These are phyloP conservation scores for Epichloe typhina DNA, from an alignment of 2,329 filamentous ascomycete species.

Conservation along the genomic window DNA sequence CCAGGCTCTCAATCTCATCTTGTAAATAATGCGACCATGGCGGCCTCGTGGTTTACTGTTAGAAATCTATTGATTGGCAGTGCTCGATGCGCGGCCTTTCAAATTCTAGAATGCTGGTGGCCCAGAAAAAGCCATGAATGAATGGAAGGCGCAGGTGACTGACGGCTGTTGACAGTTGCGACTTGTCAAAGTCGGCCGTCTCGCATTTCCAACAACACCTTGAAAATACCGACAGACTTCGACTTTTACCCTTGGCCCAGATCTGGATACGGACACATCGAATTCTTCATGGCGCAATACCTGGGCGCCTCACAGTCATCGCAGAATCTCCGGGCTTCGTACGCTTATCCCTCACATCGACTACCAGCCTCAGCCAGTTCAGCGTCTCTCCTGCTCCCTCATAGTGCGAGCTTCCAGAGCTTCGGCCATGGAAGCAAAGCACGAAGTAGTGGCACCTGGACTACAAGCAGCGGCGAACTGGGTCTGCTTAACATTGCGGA, in stretches of 20 bases:
- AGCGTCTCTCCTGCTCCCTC: constrained; percentile 14
- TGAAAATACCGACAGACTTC: neutral
- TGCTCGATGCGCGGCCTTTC: neutral
- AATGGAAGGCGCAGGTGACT: neutral
- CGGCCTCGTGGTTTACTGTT: neutral
- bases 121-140: too few species aligned
- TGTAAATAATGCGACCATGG: neutral
- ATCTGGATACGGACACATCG: neutral
- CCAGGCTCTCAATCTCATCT: neutral
- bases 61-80: neutral
- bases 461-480: constrained; percentile 38
- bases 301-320: constrained; percentile 7
- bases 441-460: constrained; percentile 42
- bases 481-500: constrained; percentile 35
- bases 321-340: constrained; percentile 9
- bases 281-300: constrained; percentile 13
- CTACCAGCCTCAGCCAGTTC: constrained; percentile 15
- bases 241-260: neutral
- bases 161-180: neutral
- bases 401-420: constrained; percentile 14
- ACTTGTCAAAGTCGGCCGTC: neutral
- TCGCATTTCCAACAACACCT: neutral
- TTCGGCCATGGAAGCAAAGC: constrained; percentile 12
- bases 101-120: neutral
- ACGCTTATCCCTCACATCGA: constrained; percentile 7